phyloP scores from a whole-genome alignment of 768 basidiomycete species.

The Paxillus ammoniavirescens region DNA sequence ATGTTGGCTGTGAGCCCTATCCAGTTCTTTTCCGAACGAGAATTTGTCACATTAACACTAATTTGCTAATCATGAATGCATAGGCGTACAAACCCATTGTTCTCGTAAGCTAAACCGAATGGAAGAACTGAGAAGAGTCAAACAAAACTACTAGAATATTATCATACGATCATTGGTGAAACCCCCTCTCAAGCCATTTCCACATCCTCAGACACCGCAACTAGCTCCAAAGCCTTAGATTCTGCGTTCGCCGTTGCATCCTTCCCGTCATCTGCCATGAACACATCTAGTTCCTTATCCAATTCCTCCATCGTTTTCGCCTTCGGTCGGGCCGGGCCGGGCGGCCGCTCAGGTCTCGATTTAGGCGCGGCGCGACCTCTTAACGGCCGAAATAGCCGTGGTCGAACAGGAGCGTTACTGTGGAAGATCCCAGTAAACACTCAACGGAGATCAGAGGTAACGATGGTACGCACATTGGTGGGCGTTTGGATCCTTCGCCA shows the following conservation, averaged over 20 bases:
- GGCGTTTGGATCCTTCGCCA: conserved; percentile 34
- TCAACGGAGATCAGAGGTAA: not conserved
- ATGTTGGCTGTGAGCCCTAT: too few species aligned
- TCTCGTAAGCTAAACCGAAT: not conserved
- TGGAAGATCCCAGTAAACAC: not conserved
- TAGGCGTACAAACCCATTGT: not conserved
- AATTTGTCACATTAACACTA: too few species aligned
- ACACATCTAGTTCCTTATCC: conserved; percentile 85
- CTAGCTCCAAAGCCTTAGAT: conserved; percentile 11
- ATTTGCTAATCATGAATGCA: too few species aligned
- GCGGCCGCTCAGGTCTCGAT: conserved; percentile 30
- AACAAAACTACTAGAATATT: conserved; percentile 19
- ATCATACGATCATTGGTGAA: not conserved
- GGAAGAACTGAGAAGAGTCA: not conserved
- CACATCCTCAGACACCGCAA: conserved; percentile 40
- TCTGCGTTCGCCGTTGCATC: conserved; percentile 19
- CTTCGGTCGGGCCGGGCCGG: conserved; percentile 48
- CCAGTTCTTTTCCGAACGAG: too few species aligned
- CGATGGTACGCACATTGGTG: conserved; percentile 14
- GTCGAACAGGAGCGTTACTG: conserved; percentile 46
- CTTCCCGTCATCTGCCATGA: conserved; percentile 62
- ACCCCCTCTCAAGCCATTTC: conserved; percentile 45
- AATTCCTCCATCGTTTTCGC: conserved; percentile 79
- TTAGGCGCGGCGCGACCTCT: conserved; percentile 11
- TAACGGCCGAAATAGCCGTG: conserved; percentile 25